These are phyloP conservation scores for Aspergillus sp. DNA, from an alignment of 2,329 filamentous ascomycete species.

Conservation along the genomic window DNA sequence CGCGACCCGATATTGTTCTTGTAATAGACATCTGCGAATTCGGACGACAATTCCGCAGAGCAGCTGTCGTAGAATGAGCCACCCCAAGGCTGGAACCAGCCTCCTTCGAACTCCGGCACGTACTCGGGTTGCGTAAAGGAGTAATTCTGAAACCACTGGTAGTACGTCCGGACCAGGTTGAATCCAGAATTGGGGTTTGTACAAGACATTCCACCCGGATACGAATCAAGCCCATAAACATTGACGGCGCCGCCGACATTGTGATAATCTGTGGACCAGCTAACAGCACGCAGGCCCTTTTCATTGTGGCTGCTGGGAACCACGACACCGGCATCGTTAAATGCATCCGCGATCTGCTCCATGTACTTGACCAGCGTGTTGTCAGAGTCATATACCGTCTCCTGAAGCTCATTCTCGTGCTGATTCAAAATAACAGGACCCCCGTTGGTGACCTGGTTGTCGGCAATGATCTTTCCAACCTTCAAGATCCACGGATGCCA, in stretches of 20 bases:
- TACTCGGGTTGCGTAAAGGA: constrained; percentile 51
- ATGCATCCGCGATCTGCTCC: constrained; percentile 47
- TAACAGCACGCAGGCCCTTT: constrained; percentile 45
- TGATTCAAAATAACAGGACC: constrained; percentile 50
- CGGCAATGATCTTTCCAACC: constrained; percentile 45
- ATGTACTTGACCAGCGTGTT: constrained; percentile 49
- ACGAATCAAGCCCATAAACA: constrained; percentile 29
- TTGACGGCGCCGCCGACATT: constrained; percentile 53
- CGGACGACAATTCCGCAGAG: constrained; percentile 39
- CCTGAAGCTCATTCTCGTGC: constrained; percentile 51
- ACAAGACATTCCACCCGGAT: constrained; percentile 42
- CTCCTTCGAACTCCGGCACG: constrained; percentile 51
- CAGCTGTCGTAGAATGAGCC: constrained; percentile 50
- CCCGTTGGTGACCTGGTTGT: constrained; percentile 48
- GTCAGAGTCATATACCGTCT: constrained; percentile 39
- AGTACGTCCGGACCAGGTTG: constrained; percentile 49
- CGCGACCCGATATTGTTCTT: constrained; percentile 52
- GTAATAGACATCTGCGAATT: constrained; percentile 53
- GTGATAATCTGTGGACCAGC: constrained; percentile 53
- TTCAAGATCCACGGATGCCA: constrained; percentile 47
- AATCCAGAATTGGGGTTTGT: constrained; percentile 48
- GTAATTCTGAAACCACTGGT: constrained; percentile 55
- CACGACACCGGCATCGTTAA: constrained; percentile 43
- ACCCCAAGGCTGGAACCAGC: constrained; percentile 52
- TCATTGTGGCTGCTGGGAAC: constrained; percentile 50